Evolutionary conservation across 805 yeast species (phyloP).

Genomic region (Dipodascopsis uninucleata): DNA sequence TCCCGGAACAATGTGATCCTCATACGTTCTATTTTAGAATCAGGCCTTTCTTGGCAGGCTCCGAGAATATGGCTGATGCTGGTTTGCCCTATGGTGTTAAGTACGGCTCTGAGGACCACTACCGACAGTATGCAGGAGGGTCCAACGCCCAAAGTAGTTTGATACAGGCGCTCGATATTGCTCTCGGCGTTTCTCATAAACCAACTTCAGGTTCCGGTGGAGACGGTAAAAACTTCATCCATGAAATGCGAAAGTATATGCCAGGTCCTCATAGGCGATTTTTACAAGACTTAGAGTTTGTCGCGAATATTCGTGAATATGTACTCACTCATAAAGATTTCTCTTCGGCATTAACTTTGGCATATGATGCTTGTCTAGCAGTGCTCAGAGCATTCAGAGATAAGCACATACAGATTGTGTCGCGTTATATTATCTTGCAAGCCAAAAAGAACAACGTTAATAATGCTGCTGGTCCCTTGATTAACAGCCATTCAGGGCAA

Average conservation of each 20-base stretch:
- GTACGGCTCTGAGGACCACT: constrained; percentile 49
- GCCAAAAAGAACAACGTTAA: constrained; percentile 57
- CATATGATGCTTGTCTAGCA: constrained; percentile 86
- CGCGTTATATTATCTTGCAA: constrained; percentile 79
- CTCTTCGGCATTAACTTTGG: constrained; percentile 56
- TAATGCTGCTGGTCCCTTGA: constrained; percentile 46
- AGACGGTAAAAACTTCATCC: constrained; percentile 52
- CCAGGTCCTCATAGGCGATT: constrained; percentile 81
- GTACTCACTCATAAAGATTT: constrained; percentile 45
- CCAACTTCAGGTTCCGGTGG: constrained; percentile 47
- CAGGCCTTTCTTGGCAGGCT: constrained; percentile 89
- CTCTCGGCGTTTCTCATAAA: constrained; percentile 70
- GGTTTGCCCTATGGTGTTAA: constrained; percentile 77
- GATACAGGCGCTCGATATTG: constrained; percentile 78
- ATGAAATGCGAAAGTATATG: constrained; percentile 86
- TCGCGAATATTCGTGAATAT: constrained; percentile 59
- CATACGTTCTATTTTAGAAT: constrained; percentile 82
- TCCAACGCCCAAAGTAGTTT: constrained; percentile 91
- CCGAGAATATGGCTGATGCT: constrained; percentile 85
- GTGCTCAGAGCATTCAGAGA: constrained; percentile 86
- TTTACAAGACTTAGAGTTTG: constrained; percentile 54
- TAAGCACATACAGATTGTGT: constrained; percentile 88
- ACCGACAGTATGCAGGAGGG: constrained; percentile 60
- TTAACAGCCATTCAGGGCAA: no score
- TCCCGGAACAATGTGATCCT: constrained; percentile 95